Evolutionary conservation across 2,329 filamentous ascomycete species (phyloP), one percentile per base, ranked within the genome.

Genomic region (Thelonectria discophora): DNA sequence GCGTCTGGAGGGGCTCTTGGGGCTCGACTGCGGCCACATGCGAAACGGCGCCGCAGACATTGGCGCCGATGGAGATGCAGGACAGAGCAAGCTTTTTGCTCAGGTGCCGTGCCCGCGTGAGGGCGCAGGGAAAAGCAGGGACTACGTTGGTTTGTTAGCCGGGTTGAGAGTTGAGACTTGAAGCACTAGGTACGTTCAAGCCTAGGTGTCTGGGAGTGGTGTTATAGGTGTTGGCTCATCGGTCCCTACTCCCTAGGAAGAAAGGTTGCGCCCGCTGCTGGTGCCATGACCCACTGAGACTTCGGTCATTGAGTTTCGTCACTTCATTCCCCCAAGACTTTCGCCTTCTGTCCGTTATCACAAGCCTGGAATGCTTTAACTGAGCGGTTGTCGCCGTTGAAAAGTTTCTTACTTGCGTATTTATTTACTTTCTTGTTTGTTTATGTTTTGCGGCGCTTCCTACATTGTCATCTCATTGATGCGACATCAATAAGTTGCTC

Each of bases 241-340:
- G 55, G 40, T 18, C 57, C 66, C 62, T 57, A 55, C 30, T 18
- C 57, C 66, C 62, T 57, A 55, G 63, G 53, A 58, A 64, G 49
- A 66, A 55, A 70, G 62, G 48, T 67, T 60, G 53, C 58, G 58
- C 58, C 58, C 58, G 55, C 55, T 68, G 63, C 61, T 60, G 64
- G 66, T 70, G 60, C 59, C 56, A 65, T 68, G 66, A 68, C 68
- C 68, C 68, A 71, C 68, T 57, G 58, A 59, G 46, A 60, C 32
- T 63, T 37, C 63, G 55, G 59, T 69, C 60, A 65, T 70, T 58
- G 56, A 70, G 65, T 66, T 67, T 69, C 67, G 62, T 70, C 69
- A 68, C 67, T 71, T 59, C 63, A 69, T 70, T 68, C 67, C 65
- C 68, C 65, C 58, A 60, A 68, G 57, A 58, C 56, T 46, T 46